phyloP scores from a whole-genome alignment of 1,139 yeast species.

The Candida sp. region DNA sequence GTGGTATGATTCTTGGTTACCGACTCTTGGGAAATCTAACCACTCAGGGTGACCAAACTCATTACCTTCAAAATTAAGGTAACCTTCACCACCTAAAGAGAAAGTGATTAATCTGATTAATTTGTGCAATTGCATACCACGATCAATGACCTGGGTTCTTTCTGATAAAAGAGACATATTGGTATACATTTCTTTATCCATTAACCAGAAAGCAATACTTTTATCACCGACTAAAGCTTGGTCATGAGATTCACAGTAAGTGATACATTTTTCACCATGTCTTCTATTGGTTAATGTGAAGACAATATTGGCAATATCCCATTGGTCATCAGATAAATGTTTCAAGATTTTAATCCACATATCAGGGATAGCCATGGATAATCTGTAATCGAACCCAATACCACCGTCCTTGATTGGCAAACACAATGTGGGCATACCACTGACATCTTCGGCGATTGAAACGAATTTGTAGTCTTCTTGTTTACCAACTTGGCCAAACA shows the following conservation, averaged over 20 bases:
- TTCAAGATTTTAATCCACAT: slow-evolving; percentile 97
- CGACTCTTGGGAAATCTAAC: slow-evolving; percentile 94
- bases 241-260: slow-evolving; percentile 95
- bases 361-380: slow-evolving; percentile 98
- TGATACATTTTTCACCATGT: slow-evolving; percentile 83
- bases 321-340: slow-evolving; percentile 80
- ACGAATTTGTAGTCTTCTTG: slow-evolving; percentile 45
- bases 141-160: slow-evolving; percentile 72
- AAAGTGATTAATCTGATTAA: slow-evolving; percentile 85
- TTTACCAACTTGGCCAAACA: slow-evolving; percentile 54
- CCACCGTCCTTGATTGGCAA: slow-evolving; percentile 75
- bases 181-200: slow-evolving; percentile 99
- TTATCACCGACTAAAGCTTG: slow-evolving; percentile 98
- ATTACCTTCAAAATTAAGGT: slow-evolving; percentile 93
- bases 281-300: slow-evolving; percentile 87
- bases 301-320: slow-evolving; percentile 84
- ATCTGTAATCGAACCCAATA: slow-evolving; percentile 87
- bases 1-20: slow-evolving; percentile 84
- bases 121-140: slow-evolving; percentile 90
- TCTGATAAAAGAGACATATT: slow-evolving; percentile 81
- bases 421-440: slow-evolving; percentile 96
- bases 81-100: slow-evolving; percentile 93
- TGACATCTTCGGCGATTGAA: slow-evolving; percentile 94
- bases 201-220: slow-evolving; percentile 94
- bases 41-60: slow-evolving; percentile 99